Evolutionary conservation across 139 green algal species (phyloP).

Genomic region (Zygnema cylindricum): DNA sequence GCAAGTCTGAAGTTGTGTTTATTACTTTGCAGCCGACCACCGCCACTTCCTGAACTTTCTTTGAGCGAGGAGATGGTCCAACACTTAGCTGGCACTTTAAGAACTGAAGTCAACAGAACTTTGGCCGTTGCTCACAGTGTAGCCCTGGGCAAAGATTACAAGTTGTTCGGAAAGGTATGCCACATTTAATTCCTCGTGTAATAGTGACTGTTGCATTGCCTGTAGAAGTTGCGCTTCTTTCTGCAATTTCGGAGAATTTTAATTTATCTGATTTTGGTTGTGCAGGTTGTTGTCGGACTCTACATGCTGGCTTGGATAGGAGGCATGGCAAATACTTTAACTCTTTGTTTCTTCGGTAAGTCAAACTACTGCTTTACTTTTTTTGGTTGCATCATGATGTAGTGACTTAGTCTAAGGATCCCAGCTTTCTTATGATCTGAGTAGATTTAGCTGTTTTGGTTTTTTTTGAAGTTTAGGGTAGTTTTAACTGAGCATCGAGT

Average conservation of each 20-base stretch:
- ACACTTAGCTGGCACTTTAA: not conserved
- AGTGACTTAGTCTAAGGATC: too few relatives aligned
- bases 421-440: too few relatives aligned
- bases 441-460: too few relatives aligned
- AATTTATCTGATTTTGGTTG: too few relatives aligned
- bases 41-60: slow-evolving; percentile 31
- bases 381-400: too few relatives aligned
- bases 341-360: slow-evolving; percentile 45
- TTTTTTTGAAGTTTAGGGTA: too few relatives aligned
- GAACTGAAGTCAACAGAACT: slow-evolving; percentile 33
- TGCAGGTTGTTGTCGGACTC: slow-evolving; percentile 37
- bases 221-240: too few relatives aligned
- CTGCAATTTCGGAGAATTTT: too few relatives aligned
- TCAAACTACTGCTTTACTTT: not conserved
- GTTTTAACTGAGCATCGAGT: too few relatives aligned
- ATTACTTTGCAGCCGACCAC: slow-evolving; percentile 32
- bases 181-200: slow-evolving; percentile 11
- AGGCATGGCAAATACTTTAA: slow-evolving; percentile 51
- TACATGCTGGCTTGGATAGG: slow-evolving; percentile 35
- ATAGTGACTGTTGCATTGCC: too few relatives aligned
- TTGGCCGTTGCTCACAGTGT: slow-evolving; percentile 39
- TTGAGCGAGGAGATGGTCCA: slow-evolving; percentile 36
- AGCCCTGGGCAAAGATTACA: slow-evolving; percentile 46
- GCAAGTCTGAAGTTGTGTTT: too few relatives aligned
- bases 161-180: slow-evolving; percentile 46